Percentiles rank a stretch among this genome's conserved stretches.
These are phyloP conservation scores for Priceomyces castillae DNA, from an alignment of 805 yeast species.

Conservation along the genomic window DNA sequence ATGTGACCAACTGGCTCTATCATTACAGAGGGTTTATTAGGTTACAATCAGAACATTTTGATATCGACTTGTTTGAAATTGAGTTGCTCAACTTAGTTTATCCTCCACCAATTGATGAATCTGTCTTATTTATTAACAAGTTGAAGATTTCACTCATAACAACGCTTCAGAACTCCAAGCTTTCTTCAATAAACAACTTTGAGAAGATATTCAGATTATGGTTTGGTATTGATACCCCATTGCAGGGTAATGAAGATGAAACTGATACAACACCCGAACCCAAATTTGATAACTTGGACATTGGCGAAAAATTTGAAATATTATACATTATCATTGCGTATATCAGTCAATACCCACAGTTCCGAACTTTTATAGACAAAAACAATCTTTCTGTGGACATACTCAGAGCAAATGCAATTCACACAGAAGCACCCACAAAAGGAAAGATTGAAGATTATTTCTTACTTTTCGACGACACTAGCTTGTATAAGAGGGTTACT, in stretches of 20 bases:
- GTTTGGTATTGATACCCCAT: constrained; percentile 33
- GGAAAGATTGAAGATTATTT: constrained; percentile 29
- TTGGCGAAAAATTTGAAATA: constrained; percentile 50
- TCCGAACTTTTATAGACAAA: constrained; percentile 49
- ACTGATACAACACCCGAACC: constrained; percentile 18
- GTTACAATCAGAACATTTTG: constrained; percentile 51
- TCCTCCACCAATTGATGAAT: constrained; percentile 34
- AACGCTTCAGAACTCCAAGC: constrained; percentile 37
- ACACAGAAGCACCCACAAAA: constrained; percentile 8
- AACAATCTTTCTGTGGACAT: constrained; percentile 20
- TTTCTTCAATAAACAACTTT: constrained; percentile 26
- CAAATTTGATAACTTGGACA: constrained; percentile 37
- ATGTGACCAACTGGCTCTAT: constrained; percentile 54
- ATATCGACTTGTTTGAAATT: constrained; percentile 59
- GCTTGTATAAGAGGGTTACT: constrained; percentile 45
- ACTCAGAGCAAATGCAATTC: constrained; percentile 20
- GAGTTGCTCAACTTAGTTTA: constrained; percentile 45
- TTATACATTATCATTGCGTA: constrained; percentile 44
- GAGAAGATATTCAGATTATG: constrained; percentile 32
- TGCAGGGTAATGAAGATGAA: constrained; percentile 27
- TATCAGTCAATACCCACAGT: constrained; percentile 41
- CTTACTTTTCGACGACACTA: constrained; percentile 47
- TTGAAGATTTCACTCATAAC: constrained; percentile 43
- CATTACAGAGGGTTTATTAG: constrained; percentile 51
- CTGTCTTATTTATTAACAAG: constrained; percentile 38